Percentiles rank a stretch among this genome's conserved stretches.
phyloP scores from a whole-genome alignment of 164 flowering plant genomes.

The Magnolia kwangsiensis region DNA sequence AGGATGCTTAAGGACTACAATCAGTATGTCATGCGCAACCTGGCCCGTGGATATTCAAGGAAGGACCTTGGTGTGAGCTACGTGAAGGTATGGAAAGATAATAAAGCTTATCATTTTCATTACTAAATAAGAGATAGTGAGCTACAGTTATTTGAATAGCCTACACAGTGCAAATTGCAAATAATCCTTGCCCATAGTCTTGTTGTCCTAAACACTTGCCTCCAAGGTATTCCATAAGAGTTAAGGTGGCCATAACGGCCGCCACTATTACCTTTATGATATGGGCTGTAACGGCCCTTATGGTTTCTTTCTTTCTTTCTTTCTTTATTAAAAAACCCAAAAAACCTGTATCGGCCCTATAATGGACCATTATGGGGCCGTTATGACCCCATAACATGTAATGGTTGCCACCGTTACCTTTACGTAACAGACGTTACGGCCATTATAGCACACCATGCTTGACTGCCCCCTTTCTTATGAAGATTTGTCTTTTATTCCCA shows the following conservation, averaged over 20 bases:
- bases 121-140: background rate
- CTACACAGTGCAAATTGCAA: background rate
- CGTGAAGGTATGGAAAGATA: slow-evolving; percentile 60
- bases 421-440: background rate
- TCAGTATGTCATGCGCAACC: slow-evolving; percentile 88
- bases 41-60: slow-evolving; percentile 92
- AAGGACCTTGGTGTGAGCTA: slow-evolving; percentile 94
- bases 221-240: too few species aligned
- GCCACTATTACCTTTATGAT: too few species aligned
- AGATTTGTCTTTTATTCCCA: background rate
- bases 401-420: too few species aligned
- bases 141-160: background rate
- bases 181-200: too few species aligned
- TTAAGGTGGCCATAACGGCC: too few species aligned
- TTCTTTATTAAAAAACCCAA: too few species aligned
- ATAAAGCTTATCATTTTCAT: background rate
- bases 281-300: background rate
- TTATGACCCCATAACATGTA: too few species aligned
- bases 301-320: background rate
- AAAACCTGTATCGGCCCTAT: too few species aligned
- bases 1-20: slow-evolving; percentile 95
- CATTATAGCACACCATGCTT: background rate
- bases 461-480: background rate
- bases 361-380: too few species aligned
- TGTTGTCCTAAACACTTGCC: background rate